Base-by-base conservation (phyloP, 495 filamentous ascomycete genomes). In the Polyplosphaeria fusca region DNA sequence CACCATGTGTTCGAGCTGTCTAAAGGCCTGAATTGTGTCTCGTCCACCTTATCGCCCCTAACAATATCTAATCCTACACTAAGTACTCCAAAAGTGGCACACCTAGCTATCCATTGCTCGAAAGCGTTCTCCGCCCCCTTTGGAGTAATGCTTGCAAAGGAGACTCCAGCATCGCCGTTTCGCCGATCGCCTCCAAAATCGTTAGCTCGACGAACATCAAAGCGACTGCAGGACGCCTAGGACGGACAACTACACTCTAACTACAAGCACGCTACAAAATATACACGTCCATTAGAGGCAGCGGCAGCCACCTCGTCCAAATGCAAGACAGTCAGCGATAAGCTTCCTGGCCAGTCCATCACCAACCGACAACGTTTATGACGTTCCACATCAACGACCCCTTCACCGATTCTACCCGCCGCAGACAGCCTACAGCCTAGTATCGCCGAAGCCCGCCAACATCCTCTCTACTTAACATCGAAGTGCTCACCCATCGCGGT, bases 291-390 rank as follows among this genome's bases (percentile, higher is more conserved):
- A n/a, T n/a, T n/a, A n/a, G n/a, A n/a, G n/a, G n/a, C n/a, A n/a
- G n/a, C n/a, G n/a, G n/a, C n/a, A n/a, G n/a, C n/a, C n/a, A n/a
- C n/a, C n/a, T n/a, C n/a, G n/a, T n/a, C n/a, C n/a, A n/a, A n/a
- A n/a, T n/a, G n/a, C n/a, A 13, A 50, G 14, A 50, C 30, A 50
- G 14, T 38, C n/a, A 37, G 19, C 26, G 30, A 50, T 37, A 20
- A 24, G 47, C 26, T 50, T 50, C 47, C 47, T 39, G 20, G 47
- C 26, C 30, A 50, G 47, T 32, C 47, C 30, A 50, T 50, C 30
- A 24, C 28, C 18, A 50, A 50, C 47, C 18, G 18, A 50, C 30
- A 37, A 50, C 22, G 47, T 50, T 50, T 50, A 20, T 22, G 30
- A 50, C 47, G 47, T 50, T 24, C 47, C 30, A 16, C 18, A 22